Evolutionary conservation across 768 basidiomycete genomes (phyloP).

Genomic region (Tylopilus rubrobrunneus): DNA sequence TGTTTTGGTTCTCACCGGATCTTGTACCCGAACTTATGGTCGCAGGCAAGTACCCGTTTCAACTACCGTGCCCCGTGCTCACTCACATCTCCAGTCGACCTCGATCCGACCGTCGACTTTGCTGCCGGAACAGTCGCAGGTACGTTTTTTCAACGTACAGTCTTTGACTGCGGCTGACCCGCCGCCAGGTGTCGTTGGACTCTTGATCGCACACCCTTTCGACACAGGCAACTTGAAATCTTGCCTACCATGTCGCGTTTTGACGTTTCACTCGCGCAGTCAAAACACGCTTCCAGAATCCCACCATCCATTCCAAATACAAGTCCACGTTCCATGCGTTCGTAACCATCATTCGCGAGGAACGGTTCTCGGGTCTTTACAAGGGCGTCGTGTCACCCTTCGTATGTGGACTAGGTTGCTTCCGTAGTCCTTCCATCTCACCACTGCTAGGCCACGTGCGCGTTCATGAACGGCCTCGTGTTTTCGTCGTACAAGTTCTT

Average conservation of each 20-base stretch:
- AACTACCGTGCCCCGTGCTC: no score
- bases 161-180: no score
- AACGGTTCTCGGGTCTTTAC: conserved; percentile 62
- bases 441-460: background rate
- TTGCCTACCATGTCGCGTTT: background rate
- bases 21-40: conserved; percentile 11
- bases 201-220: no score
- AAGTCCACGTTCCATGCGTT: background rate
- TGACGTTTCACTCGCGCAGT: conserved; percentile 13
- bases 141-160: no score
- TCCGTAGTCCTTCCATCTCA: conserved; percentile 47
- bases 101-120: no score
- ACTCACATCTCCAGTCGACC: no score
- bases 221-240: no score
- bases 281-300: conserved; percentile 40
- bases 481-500: conserved; percentile 53
- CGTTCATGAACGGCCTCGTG: conserved; percentile 70
- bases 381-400: conserved; percentile 80
- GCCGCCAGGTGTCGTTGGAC: no score
- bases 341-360: conserved; percentile 39
- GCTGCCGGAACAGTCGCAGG: no score
- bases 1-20: background rate
- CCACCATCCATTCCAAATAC: no score
- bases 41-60: no score
- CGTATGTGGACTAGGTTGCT: conserved; percentile 38